These are phyloP conservation scores for Populus tremula DNA, from an alignment of 345 rosid species.

Conservation along the genomic window DNA sequence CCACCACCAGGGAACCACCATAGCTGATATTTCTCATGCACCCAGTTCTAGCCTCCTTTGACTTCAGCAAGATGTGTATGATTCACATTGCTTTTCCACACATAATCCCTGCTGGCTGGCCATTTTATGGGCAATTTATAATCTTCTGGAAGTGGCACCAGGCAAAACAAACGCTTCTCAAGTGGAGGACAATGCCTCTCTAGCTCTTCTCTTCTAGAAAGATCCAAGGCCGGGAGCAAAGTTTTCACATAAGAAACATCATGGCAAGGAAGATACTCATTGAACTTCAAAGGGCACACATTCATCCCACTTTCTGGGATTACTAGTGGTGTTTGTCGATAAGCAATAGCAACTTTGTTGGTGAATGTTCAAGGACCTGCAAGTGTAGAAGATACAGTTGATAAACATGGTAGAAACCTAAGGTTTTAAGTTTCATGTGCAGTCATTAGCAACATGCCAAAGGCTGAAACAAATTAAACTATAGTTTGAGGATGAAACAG, in stretches of 20 bases:
- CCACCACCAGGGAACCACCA: slow-evolving; percentile 99
- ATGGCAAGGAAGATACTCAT: slow-evolving; percentile 89
- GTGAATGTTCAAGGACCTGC: slow-evolving; percentile 48
- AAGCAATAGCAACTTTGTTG: slow-evolving; percentile 54
- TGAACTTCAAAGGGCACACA: slow-evolving; percentile 63
- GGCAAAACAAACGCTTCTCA: slow-evolving; percentile 72
- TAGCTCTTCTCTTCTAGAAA: slow-evolving; percentile 72
- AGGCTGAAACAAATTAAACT: not conserved
- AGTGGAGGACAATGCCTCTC: slow-evolving; percentile 90
- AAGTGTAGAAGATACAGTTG: not conserved
- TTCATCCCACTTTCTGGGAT: slow-evolving; percentile 65
- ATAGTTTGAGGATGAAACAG: not conserved
- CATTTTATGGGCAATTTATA: slow-evolving; percentile 82
- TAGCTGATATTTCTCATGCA: slow-evolving; percentile 61
- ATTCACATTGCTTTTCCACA: slow-evolving; percentile 94
- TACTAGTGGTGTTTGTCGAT: slow-evolving; percentile 48
- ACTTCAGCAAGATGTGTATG: slow-evolving; percentile 82
- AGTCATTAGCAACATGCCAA: not conserved
- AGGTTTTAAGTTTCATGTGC: not conserved
- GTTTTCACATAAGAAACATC: slow-evolving; percentile 49
- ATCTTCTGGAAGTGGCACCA: slow-evolving; percentile 85
- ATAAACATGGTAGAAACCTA: not conserved
- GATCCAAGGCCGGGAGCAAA: slow-evolving; percentile 55
- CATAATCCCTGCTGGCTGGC: slow-evolving; percentile 85
- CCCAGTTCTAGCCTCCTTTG: slow-evolving; percentile 98